Evolutionary conservation across 2,329 filamentous ascomycete species (phyloP).

Genomic region (Pyrenochaeta sp.): DNA sequence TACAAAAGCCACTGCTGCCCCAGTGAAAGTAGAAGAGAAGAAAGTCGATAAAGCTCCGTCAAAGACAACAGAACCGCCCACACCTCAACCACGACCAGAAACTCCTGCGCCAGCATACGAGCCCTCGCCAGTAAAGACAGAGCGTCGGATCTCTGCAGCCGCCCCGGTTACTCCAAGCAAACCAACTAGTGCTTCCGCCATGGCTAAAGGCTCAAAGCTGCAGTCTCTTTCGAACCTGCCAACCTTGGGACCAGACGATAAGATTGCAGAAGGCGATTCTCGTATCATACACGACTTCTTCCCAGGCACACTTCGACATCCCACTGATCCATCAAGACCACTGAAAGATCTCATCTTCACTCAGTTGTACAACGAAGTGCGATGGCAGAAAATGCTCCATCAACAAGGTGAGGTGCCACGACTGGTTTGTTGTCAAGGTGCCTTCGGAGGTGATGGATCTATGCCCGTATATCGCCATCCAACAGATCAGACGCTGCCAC

Average conservation of each 20-base stretch:
- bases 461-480: slow-evolving; percentile 96
- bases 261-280: slow-evolving; percentile 82
- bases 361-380: slow-evolving; percentile 74
- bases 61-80: slow-evolving; percentile 5
- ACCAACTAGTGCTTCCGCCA: slow-evolving; percentile 5
- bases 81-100: not conserved
- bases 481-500: slow-evolving; percentile 81
- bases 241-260: slow-evolving; percentile 57
- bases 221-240: slow-evolving; percentile 49
- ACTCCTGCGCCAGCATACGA: not conserved
- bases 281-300: slow-evolving; percentile 75
- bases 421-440: slow-evolving; percentile 87
- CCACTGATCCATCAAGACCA: slow-evolving; percentile 39
- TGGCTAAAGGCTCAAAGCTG: slow-evolving; percentile 38
- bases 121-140: not conserved
- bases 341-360: slow-evolving; percentile 71
- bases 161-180: not conserved
- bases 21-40: slow-evolving; percentile 13
- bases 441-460: slow-evolving; percentile 70
- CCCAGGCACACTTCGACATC: slow-evolving; percentile 48
- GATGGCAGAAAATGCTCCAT: slow-evolving; percentile 92
- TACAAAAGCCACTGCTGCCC: slow-evolving; percentile 13
- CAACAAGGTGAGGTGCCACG: slow-evolving; percentile 90
- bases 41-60: slow-evolving; percentile 4
- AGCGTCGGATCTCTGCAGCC: not conserved